A percentile compares a stretch with the other conserved stretches of the same genome.
Evolutionary conservation across 108 stramenopile genomes (phyloP).

Genomic region (Bacterosira constricta): DNA sequence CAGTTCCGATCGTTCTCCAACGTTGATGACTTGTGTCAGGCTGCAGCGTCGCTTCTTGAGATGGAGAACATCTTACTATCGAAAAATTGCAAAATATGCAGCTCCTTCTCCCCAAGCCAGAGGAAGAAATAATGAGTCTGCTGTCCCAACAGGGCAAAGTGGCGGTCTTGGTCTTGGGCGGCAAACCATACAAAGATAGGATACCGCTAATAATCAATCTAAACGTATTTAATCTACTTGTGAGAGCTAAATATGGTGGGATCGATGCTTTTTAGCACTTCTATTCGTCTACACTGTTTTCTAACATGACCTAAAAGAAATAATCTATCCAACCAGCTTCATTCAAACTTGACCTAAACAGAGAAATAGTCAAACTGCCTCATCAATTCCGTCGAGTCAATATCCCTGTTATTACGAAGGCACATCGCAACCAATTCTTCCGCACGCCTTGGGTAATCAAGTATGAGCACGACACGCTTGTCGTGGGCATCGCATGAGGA

Average conservation of each 20-base stretch:
- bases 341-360: no score
- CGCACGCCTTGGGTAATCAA: background rate
- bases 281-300: no score
- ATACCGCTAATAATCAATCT: no score
- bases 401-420: conserved; percentile 10
- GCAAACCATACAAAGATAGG: no score
- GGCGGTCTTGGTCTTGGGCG: no score
- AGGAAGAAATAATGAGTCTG: conserved; percentile 17
- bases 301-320: no score
- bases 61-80: conserved; percentile 20
- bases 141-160: no score
- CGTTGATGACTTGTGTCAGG: conserved; percentile 32
- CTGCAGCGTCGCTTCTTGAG: conserved; percentile 45
- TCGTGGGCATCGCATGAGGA: background rate
- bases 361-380: conserved; percentile 1
- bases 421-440: background rate
- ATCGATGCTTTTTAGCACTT: no score
- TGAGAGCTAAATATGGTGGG: no score
- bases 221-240: no score
- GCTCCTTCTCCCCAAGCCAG: conserved; percentile 33
- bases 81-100: conserved; percentile 41
- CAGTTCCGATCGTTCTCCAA: conserved; percentile 36
- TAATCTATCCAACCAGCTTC: no score
- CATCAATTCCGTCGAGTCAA: background rate
- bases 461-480: conserved; percentile 1